Conservation (phyloP, 345 rosid genomes). For the Erysimum cheiranthoides region DNA sequence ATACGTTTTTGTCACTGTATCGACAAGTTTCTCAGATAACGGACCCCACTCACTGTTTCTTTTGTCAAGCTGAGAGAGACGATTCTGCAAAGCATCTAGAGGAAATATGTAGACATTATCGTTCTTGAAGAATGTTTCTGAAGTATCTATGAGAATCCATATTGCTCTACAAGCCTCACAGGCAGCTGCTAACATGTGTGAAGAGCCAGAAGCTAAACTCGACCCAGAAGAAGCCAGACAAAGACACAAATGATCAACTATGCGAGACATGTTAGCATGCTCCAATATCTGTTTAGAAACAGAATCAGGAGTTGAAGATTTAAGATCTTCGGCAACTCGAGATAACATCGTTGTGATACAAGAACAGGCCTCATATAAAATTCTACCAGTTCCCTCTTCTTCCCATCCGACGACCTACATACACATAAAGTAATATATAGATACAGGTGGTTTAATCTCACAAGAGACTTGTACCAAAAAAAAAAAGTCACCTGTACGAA, state of each 20-base stretch:
- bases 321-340: conserved; percentile 63
- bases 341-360: conserved; percentile 70
- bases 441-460: conserved; percentile 15
- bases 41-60: conserved; percentile 65
- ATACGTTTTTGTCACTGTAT: conserved; percentile 73
- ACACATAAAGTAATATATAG: conserved; percentile 33
- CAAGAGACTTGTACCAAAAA: conserved; percentile 21
- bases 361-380: conserved; percentile 70
- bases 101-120: conserved; percentile 66
- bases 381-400: conserved; percentile 71
- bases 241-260: conserved; percentile 77
- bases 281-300: conserved; percentile 69
- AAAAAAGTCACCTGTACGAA: conserved; percentile 73
- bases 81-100: conserved; percentile 62
- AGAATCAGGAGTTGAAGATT: conserved; percentile 56
- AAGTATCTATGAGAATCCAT: conserved; percentile 74
- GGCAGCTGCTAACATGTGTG: conserved; percentile 76
- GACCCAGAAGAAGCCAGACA: conserved; percentile 89
- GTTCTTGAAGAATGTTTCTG: conserved; percentile 59
- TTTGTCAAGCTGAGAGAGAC: conserved; percentile 63
- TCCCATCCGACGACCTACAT: conserved; percentile 66
- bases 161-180: conserved; percentile 84
- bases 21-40: conserved; percentile 66
- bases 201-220: conserved; percentile 75
- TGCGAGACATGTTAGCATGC: conserved; percentile 77